phyloP scores from a whole-genome alignment of 2,329 filamentous ascomycete species.

The Orbilia blumenaviensis region DNA sequence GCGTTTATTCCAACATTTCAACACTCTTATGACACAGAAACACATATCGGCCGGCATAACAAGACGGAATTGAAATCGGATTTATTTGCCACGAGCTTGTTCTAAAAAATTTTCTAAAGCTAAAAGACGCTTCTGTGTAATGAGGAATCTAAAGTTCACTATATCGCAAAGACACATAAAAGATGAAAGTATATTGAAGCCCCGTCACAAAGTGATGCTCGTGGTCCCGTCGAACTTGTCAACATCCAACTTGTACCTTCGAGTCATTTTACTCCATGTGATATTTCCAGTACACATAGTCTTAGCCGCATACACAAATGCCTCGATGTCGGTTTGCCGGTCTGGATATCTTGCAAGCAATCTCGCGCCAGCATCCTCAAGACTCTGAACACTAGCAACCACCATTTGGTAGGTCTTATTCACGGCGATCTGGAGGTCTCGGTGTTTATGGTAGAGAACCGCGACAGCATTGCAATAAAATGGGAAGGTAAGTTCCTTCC shows the following conservation, averaged over 20 bases:
- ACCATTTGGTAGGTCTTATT: slow-evolving; percentile 47
- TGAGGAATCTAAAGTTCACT: no score
- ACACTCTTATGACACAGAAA: no score
- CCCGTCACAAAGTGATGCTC: slow-evolving; percentile 46
- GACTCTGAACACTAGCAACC: not conserved
- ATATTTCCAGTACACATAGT: slow-evolving; percentile 54
- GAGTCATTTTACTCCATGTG: slow-evolving; percentile 43
- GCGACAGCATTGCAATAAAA: slow-evolving; percentile 55
- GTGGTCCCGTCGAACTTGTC: slow-evolving; percentile 53
- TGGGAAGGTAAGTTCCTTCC: slow-evolving; percentile 34
- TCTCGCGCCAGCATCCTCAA: slow-evolving; percentile 17
- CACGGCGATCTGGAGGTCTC: slow-evolving; percentile 49
- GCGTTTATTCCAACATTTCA: slow-evolving; percentile 6
- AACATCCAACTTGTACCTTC: slow-evolving; percentile 44
- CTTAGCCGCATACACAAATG: slow-evolving; percentile 10
- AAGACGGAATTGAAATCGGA: no score
- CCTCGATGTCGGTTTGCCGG: slow-evolving; percentile 16
- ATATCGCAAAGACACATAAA: not conserved
- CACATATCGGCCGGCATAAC: no score
- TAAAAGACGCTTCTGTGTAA: no score
- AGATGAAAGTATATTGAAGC: not conserved
- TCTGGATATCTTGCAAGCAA: slow-evolving; percentile 33
- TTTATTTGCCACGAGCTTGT: no score
- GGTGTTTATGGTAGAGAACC: slow-evolving; percentile 51
- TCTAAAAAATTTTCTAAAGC: no score